These are phyloP conservation scores for Tremellales sp. DNA, from an alignment of 1,284 basidiomycete species.

Conservation along the genomic window DNA sequence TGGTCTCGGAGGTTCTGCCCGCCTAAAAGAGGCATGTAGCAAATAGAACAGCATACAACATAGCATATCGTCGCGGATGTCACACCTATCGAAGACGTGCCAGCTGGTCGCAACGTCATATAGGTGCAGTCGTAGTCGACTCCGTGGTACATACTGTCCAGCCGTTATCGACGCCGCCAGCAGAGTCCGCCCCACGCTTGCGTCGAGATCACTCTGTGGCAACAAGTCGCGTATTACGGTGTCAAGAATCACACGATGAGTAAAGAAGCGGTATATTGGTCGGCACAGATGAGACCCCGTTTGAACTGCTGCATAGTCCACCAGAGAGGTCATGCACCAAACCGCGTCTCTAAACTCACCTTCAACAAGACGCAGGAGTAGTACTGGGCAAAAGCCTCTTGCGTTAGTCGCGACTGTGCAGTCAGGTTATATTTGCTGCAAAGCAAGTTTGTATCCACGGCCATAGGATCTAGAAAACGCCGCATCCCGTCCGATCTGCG, in stretches of 20 bases:
- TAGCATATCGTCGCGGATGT: too few species aligned
- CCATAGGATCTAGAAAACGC: constrained; percentile 34
- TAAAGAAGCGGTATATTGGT: constrained; percentile 29
- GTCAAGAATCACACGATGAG: constrained; percentile 20
- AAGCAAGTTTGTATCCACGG: too few species aligned
- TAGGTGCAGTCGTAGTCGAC: constrained; percentile 17
- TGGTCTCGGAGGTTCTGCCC: constrained; percentile 20
- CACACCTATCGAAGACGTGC: too few species aligned
- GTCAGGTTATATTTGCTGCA: too few species aligned
- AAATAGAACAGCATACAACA: too few species aligned
- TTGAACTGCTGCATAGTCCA: constrained; percentile 15
- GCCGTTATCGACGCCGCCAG: constrained; percentile 16
- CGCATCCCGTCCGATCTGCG: constrained; percentile 52
- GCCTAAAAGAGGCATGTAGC: not conserved
- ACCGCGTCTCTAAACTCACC: constrained; percentile 5
- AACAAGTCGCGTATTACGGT: too few species aligned
- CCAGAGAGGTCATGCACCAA: not conserved
- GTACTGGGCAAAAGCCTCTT: constrained; percentile 20
- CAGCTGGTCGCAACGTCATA: constrained; percentile 24
- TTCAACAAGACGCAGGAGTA: constrained; percentile 22
- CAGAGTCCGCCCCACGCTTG: constrained; percentile 6
- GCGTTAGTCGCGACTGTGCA: too few species aligned
- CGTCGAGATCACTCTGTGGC: too few species aligned
- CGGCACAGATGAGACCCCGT: constrained; percentile 17
- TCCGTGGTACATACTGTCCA: constrained; percentile 14